Percentiles rank a stretch among this genome's conserved stretches.
Conservation (phyloP, 306 rosid genomes). For the Cercis canadensis region DNA sequence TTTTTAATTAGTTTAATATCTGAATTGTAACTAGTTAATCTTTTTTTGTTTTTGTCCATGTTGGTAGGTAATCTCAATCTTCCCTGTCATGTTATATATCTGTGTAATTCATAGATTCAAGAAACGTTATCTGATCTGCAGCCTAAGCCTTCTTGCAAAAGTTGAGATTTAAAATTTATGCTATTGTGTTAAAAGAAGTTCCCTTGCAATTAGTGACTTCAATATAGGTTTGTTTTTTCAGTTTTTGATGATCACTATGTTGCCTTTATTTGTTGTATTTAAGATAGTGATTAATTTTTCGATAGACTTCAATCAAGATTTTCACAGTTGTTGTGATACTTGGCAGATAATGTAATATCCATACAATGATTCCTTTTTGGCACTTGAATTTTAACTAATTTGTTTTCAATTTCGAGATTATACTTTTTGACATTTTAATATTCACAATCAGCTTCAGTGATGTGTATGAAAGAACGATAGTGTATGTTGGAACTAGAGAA, state of each 20-base stretch:
- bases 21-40: neutral
- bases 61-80: neutral
- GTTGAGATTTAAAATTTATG: neutral
- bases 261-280: neutral
- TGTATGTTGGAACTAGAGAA: neutral
- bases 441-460: neutral
- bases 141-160: neutral
- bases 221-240: no score
- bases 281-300: neutral
- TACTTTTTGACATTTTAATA: neutral
- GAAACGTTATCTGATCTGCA: neutral
- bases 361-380: neutral
- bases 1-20: neutral
- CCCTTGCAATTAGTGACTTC: no score
- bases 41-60: no score
- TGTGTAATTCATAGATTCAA: neutral
- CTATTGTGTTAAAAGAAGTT: neutral
- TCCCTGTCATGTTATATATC: neutral
- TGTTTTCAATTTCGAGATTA: neutral
- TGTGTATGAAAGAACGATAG: neutral
- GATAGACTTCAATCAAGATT: no score
- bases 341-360: neutral
- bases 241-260: neutral
- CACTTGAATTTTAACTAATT: no score
- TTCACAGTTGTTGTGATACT: neutral